Base-by-base conservation (phyloP, 192 early-diverging fungal species). In the Backusella westeae region DNA sequence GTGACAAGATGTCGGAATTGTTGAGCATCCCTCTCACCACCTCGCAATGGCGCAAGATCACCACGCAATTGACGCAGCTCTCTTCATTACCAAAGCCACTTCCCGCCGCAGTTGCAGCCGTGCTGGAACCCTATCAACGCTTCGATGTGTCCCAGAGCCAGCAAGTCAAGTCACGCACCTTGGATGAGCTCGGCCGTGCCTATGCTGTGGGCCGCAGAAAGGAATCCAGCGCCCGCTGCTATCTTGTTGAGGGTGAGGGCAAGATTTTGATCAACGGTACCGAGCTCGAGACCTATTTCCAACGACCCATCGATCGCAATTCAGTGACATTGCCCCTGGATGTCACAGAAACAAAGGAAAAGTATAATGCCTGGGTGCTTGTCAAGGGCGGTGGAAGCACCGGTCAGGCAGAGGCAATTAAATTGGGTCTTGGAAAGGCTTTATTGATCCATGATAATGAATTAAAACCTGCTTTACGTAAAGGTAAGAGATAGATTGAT, bases 331-430 rank as follows among this genome's bases (percentile, higher is more conserved):
- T 89, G 69, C 96, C 97, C 6, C 87, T 98, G 39, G 79, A 89
- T 59, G 84, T 92, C 19, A 89, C 88, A 3, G 78, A 84, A 19
- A 81, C 78, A n/a, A 77, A 93, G n/a, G 92, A 92, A 35, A 85
- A 89, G 35, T 98, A 89, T 83, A 96, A 97, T 82, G 93, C 94
- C 56, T 98, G 94, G 90, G 83, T 90, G 6, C 73, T 90, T 34
- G 95, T 96, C 14, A 75, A 85, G 1, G 96, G 96, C 52, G 94
- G 96, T 59, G 97, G 97, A 6, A 83, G 76, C 9, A 91, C 93
- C 4, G 95, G 95, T 14, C 96, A 98, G 87, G 91, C 94, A 12
- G 90, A 90, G 67, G 96, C 97, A 6, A 91, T 96, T 71, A 90
- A 93, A 42, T 88, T 95, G 56, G 97, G 91, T 4, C 80, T 97